A percentile compares a stretch with the other conserved stretches of the same genome.
Conservation (phyloP, 164 flowering plant species). For the Tinospora cordifolia region DNA sequence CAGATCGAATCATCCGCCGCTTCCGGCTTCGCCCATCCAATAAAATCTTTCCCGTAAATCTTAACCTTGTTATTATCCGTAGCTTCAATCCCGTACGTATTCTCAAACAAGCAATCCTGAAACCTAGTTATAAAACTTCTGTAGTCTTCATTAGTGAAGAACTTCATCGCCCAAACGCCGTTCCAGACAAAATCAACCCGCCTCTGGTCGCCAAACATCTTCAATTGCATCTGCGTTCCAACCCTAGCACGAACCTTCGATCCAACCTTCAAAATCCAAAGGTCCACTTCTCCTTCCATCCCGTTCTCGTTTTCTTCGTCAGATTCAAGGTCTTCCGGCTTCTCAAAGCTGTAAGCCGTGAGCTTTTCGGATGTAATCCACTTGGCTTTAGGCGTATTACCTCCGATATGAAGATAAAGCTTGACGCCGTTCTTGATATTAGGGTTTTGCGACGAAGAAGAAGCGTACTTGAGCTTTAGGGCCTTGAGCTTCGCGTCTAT, state of each 20-base stretch:
- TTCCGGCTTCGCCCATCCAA: slow-evolving; percentile 87
- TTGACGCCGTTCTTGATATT: slow-evolving; percentile 50
- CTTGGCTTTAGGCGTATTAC: slow-evolving; percentile 62
- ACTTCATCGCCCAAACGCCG: slow-evolving; percentile 85
- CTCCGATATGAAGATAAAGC: slow-evolving; percentile 60
- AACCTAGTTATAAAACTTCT: slow-evolving; percentile 43
- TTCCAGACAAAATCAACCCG: slow-evolving; percentile 59
- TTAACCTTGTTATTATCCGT: slow-evolving; percentile 68
- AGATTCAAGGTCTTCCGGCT: slow-evolving; percentile 22
- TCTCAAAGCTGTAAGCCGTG: slow-evolving; percentile 46
- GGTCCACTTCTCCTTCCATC: slow-evolving; percentile 22
- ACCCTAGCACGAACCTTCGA: slow-evolving; percentile 41
- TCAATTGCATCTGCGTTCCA: slow-evolving; percentile 45
- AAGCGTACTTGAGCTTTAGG: slow-evolving; percentile 60
- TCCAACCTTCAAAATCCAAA: slow-evolving; percentile 58
- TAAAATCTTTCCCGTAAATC: slow-evolving; percentile 86
- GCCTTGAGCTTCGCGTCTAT: slow-evolving; percentile 64
- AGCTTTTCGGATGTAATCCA: slow-evolving; percentile 68
- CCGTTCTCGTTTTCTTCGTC: slow-evolving; percentile 28
- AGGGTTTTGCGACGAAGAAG: slow-evolving; percentile 28
- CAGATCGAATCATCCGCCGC: slow-evolving; percentile 86
- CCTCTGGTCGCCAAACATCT: slow-evolving; percentile 50
- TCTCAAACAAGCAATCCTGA: slow-evolving; percentile 86
- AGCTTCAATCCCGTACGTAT: slow-evolving; percentile 51
- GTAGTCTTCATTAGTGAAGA: slow-evolving; percentile 50